Percentiles rank a stretch among this genome's conserved stretches.
Conservation (phyloP, 148 eudicot species). For the Hydrangea macrophylla region DNA sequence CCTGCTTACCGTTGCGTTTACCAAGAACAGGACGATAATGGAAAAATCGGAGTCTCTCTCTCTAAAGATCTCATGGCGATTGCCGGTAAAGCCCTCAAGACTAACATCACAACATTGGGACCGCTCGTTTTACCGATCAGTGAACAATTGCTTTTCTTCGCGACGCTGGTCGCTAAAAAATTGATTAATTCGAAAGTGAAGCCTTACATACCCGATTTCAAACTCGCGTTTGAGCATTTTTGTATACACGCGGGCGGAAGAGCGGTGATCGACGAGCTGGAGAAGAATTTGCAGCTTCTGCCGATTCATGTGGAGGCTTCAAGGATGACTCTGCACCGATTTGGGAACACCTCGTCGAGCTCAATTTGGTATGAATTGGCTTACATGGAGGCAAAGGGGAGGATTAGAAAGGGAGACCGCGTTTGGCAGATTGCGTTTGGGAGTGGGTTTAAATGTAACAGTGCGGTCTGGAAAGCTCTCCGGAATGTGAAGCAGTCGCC, state of each 20-base stretch:
- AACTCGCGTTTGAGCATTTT: conserved; percentile 56
- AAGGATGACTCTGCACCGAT: conserved; percentile 58
- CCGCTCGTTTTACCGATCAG: conserved; percentile 53
- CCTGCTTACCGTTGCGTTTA: conserved; percentile 51
- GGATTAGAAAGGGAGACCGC: conserved; percentile 48
- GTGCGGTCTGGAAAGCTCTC: conserved; percentile 57
- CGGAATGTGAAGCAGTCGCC: conserved; percentile 41
- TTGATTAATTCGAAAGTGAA: conserved; percentile 33
- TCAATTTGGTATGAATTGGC: conserved; percentile 65
- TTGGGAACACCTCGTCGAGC: conserved; percentile 61
- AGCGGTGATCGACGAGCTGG: conserved; percentile 57
- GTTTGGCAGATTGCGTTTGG: conserved; percentile 67
- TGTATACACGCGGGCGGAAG: conserved; percentile 65
- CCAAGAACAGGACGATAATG: conserved; percentile 45
- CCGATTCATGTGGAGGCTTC: conserved; percentile 50
- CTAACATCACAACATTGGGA: conserved; percentile 48
- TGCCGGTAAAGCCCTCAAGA: conserved; percentile 50
- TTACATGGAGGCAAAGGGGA: conserved; percentile 59
- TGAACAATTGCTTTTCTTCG: conserved; percentile 49
- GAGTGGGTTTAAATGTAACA: conserved; percentile 62
- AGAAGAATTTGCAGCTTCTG: conserved; percentile 48
- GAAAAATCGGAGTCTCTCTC: conserved; percentile 45
- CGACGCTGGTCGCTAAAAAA: conserved; percentile 26
- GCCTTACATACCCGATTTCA: conserved; percentile 58
- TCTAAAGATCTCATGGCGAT: conserved; percentile 56